phyloP scores from a whole-genome alignment of 192 early-diverging fungal species.

The Helicostylum pulchrum region DNA sequence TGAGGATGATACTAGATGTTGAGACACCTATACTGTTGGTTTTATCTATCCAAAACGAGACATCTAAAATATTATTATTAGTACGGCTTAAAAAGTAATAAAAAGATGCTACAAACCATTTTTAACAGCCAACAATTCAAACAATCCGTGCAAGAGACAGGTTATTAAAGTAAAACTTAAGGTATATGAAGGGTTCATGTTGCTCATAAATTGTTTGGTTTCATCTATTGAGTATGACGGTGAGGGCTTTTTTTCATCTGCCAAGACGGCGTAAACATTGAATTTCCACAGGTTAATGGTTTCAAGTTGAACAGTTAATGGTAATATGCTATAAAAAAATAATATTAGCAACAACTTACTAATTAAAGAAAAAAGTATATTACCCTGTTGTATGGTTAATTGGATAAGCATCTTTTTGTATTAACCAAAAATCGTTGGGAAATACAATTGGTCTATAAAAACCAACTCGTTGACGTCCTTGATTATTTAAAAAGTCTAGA shows the following conservation, averaged over 20 bases:
- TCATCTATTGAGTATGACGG: slow-evolving; percentile 67
- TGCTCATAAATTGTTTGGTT: slow-evolving; percentile 81
- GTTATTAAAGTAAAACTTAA: slow-evolving; percentile 70
- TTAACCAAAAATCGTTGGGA: slow-evolving; percentile 81
- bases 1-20: slow-evolving; percentile 73
- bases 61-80: slow-evolving; percentile 48
- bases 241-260: slow-evolving; percentile 61
- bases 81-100: too few species aligned
- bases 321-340: slow-evolving; percentile 41
- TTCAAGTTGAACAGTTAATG: slow-evolving; percentile 60
- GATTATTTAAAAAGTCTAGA: slow-evolving; percentile 1
- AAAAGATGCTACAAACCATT: slow-evolving; percentile 56
- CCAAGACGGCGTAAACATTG: slow-evolving; percentile 53
- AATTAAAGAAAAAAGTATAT: background rate
- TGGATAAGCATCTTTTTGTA: slow-evolving; percentile 58
- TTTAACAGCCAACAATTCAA: slow-evolving; percentile 93
- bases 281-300: slow-evolving; percentile 74
- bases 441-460: slow-evolving; percentile 69
- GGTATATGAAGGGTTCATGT: slow-evolving; percentile 78
- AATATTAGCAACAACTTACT: background rate
- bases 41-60: slow-evolving; percentile 82
- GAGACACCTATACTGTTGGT: slow-evolving; percentile 81
- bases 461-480: slow-evolving; percentile 27
- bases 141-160: slow-evolving; percentile 74
- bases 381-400: slow-evolving; percentile 71